Conservation (phyloP, 108 stramenopile genomes). For the Craspedostauros australis region DNA sequence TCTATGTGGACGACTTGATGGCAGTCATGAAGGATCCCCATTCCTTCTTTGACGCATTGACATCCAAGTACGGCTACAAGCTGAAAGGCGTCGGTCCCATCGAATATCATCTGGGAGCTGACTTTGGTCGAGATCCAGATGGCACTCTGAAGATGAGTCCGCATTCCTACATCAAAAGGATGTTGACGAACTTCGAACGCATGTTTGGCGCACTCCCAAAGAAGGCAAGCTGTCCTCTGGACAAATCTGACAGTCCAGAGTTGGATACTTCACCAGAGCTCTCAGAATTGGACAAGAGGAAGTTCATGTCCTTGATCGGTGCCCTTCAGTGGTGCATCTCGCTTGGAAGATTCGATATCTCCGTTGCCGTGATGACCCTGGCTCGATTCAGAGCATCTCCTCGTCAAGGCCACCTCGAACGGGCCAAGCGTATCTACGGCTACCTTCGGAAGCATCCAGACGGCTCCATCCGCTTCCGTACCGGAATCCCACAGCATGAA, state of each 20-base stretch:
- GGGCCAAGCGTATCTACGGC: conserved; percentile 22
- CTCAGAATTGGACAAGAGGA: neutral
- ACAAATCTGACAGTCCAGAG: conserved; percentile 16
- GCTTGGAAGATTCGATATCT: conserved; percentile 30
- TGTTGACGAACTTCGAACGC: conserved; percentile 10
- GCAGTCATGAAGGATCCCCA: conserved; percentile 17
- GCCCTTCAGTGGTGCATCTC: conserved; percentile 12
- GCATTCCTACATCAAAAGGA: conserved; percentile 18
- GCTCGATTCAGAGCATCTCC: conserved; percentile 21
- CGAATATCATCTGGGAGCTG: conserved; percentile 5
- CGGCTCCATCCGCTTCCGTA: conserved; percentile 6
- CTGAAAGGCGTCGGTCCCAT: conserved; percentile 15
- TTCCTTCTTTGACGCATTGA: conserved; percentile 1
- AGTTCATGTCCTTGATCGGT: conserved; percentile 25
- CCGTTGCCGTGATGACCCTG: conserved; percentile 10
- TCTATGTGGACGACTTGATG: conserved; percentile 38
- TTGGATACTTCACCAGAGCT: conserved; percentile 10
- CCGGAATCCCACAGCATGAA: neutral
- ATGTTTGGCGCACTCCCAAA: conserved; percentile 23
- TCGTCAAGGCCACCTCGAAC: conserved; percentile 22
- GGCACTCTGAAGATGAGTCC: conserved; percentile 4
- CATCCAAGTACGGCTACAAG: conserved; percentile 11
- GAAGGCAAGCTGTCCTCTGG: conserved; percentile 1
- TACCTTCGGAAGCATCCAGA: conserved; percentile 13
- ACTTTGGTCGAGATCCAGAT: conserved; percentile 4